Evolutionary conservation across 23 red algal species (phyloP).

Genomic region (Gracilariopsis chorda): DNA sequence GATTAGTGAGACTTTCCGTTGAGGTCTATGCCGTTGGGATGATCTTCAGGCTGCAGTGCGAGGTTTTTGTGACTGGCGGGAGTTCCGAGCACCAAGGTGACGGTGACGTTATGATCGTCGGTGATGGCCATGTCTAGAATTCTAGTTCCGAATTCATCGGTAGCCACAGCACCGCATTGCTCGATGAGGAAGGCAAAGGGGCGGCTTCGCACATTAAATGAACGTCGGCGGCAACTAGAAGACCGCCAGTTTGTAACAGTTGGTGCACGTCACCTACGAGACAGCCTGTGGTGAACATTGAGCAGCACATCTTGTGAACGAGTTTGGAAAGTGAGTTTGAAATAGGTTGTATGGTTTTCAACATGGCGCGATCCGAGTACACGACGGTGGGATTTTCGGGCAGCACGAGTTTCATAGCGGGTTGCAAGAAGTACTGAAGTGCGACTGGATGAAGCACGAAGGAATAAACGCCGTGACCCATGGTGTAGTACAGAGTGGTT

Average conservation of each 20-base stretch:
- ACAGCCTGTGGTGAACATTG: constrained; percentile 77
- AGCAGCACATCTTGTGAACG: constrained; percentile 36
- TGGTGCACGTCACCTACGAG: constrained; percentile 76
- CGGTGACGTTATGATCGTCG: constrained; percentile 60
- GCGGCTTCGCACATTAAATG: constrained; percentile 94
- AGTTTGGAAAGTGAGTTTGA: constrained; percentile 5
- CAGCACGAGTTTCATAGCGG: constrained; percentile 54
- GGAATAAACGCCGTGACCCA: constrained; percentile 92
- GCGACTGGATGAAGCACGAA: constrained; percentile 98
- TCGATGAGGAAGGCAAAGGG: constrained; percentile 91
- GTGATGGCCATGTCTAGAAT: constrained; percentile 77
- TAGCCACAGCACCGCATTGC: constrained; percentile 86
- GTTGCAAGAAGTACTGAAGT: constrained; percentile 94
- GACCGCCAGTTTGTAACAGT: constrained; percentile 82
- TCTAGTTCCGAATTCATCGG: constrained; percentile 61
- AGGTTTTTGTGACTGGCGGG: constrained; percentile 41
- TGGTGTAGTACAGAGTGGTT: constrained; percentile 90
- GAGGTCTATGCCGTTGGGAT: constrained; percentile 4
- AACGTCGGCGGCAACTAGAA: constrained; percentile 72
- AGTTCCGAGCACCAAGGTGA: constrained; percentile 59
- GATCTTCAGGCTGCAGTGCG: constrained; percentile 7
- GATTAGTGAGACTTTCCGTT: constrained; percentile 8
- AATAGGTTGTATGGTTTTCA: constrained; percentile 18
- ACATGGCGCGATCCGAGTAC: constrained; percentile 50
- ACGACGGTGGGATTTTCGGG: constrained; percentile 59